Base-by-base conservation (phyloP, 805 yeast genomes). In the Starmerella riodocensis region DNA sequence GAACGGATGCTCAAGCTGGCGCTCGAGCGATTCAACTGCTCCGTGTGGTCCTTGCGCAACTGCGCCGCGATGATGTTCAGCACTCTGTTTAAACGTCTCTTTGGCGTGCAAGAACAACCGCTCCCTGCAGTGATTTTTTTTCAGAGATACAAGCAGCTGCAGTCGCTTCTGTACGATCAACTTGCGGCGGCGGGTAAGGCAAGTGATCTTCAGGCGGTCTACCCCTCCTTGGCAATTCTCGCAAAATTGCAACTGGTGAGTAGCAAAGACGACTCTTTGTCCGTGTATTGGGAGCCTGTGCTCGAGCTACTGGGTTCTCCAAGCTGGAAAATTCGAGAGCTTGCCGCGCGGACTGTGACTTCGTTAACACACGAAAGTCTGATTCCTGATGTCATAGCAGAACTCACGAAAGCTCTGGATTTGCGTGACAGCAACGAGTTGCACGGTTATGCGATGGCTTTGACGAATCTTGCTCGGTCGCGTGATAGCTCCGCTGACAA, bases 21-120 rank as follows among this genome's bases (percentile, higher is more conserved):
- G 0, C 64, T 91, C 31, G 51, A 60, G 2, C 68, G 75, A 26
- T 83, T 88, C 58, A 66, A 71, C 1, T 73, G 81, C 2, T 62
- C 67, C 2, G 64, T 74, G 19, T 88, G 97, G 97, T 75, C 94
- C 0, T 69, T 88, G 21, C 68, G 94, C 53, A 88, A 88, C 55
- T 83, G 96, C 57, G 84, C 94, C 0, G 79, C 86, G 16, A 91
- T 88, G 97, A 65, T 88, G 29, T 88, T 85, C 56, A 77, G 93
- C 1, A 76, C 94, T 0, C 59, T 88, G 30, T 91, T 83, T 52
- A 78, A 77, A 43, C 67, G 88, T 43, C 53, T 91, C 4, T 86
- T 88, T 59, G 93, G 93, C 1, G 70, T 67, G 55, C 41, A 40
- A 7, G 49, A 38, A 4, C 37, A 46, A 0, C 39, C 53, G 0